Base-by-base conservation (phyloP, 441 rosid genomes). In the Pelargonium fulgidum region DNA sequence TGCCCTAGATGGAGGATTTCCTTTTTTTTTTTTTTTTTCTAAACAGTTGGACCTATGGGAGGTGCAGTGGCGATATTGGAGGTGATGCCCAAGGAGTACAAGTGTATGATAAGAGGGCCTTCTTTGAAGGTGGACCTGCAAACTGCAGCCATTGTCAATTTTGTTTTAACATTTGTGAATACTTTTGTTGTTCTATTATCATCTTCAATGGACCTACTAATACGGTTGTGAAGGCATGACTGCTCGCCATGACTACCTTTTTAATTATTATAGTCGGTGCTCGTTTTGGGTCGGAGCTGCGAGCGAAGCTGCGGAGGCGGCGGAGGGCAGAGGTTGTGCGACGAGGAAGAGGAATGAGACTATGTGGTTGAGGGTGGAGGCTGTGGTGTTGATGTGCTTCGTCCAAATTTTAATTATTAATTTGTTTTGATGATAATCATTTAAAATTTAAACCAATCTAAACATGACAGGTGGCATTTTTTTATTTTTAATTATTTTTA, bases 31-130 rank as follows among this genome's bases (percentile, higher is more conserved):
- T 16, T 17, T 33, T 33, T 68, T 66, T 77, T 12, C 50, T 79
- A 87, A 96, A 92, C 94, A 16, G 82, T 80, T 20, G 96, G 97
- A 64, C 92, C 97, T 45, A 88, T 79, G 50, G 92, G 85, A 10
- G 97, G 96, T 63, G 96, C 86, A 19, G 39, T 83, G 78, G 86
- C 91, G 4, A 79, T 89, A 61, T 74, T 80, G 86, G 87, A 86
- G 86, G 84, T 84, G 75, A 85, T 89, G 74, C 96, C 97, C 13
- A 75, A 54, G 17, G 78, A 85, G n/a, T 87, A 82, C 66, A 89
- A 81, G 72, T 75, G 85, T 68, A 82, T 82, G 94, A 75, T 91
- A 33, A 89, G 74, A 26, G 91, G 85, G 1, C 92, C 97, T 59
- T 65, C 84, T 11, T 72, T 84, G 76, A 81, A 83, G 80, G 87